A percentile compares a stretch with the other conserved stretches of the same genome.
Evolutionary conservation across 352 stramenopile genomes (phyloP).

Genomic region (Phytopythium sindhum): DNA sequence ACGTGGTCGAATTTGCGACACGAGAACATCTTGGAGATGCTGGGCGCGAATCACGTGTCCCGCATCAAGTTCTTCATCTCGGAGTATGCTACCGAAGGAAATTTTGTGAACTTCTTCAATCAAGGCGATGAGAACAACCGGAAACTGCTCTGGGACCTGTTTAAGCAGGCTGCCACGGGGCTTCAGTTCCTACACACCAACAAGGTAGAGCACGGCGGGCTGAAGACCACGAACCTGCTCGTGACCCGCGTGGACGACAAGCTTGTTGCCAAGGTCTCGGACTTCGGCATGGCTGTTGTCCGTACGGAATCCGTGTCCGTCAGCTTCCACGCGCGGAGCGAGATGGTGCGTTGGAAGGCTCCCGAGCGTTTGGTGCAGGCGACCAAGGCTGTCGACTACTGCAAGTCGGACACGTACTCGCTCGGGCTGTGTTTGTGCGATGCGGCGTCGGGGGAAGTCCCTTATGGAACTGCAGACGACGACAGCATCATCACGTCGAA

Average conservation of each 20-base stretch:
- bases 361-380: constrained; percentile 18
- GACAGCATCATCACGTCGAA: constrained; percentile 4
- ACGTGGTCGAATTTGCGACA: constrained; percentile 28
- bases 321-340: constrained; percentile 1
- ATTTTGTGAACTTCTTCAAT: constrained; percentile 13
- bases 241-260: constrained; percentile 15
- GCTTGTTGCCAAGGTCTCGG: constrained; percentile 20
- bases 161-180: constrained; percentile 19
- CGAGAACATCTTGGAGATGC: constrained; percentile 32
- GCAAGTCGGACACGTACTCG: not conserved
- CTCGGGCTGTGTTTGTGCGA: not conserved
- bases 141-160: constrained; percentile 17
- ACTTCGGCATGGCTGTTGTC: constrained; percentile 27
- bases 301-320: constrained; percentile 13
- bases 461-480: not conserved
- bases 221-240: constrained; percentile 83
- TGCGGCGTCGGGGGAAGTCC: not conserved
- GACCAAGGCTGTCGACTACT: not conserved
- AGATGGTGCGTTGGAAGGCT: constrained; percentile 23
- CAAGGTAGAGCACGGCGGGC: constrained; percentile 64
- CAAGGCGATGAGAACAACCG: constrained; percentile 4
- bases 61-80: constrained; percentile 26
- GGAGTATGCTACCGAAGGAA: constrained; percentile 23
- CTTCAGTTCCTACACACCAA: constrained; percentile 49
- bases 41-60: constrained; percentile 31